Evolutionary conservation across 345 rosid genomes (phyloP).

Genomic region (Hibiscus mutabilis): DNA sequence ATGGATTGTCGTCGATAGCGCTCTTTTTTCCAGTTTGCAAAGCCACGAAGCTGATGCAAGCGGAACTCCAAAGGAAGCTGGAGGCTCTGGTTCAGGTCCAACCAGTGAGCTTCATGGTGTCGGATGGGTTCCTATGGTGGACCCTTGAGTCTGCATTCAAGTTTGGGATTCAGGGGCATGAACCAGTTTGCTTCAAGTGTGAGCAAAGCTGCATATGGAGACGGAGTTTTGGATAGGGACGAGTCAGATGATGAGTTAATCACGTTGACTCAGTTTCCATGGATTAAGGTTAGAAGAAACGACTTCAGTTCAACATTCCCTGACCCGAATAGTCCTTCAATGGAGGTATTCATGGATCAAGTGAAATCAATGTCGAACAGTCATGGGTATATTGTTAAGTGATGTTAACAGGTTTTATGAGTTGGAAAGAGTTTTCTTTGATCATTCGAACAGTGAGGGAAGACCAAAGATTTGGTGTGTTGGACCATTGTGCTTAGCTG

Average conservation of each 20-base stretch:
- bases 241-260: constrained; percentile 39
- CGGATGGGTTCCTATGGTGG: constrained; percentile 84
- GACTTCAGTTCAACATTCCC: constrained; percentile 20
- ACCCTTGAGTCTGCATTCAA: constrained; percentile 55
- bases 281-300: constrained; percentile 45
- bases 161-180: constrained; percentile 56
- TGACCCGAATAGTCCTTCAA: not conserved
- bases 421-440: not conserved
- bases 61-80: constrained; percentile 39
- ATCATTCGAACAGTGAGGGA: not conserved
- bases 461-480: not conserved
- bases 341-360: not conserved
- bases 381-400: not conserved
- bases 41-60: constrained; percentile 57
- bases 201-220: not conserved
- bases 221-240: constrained; percentile 9
- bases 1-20: constrained; percentile 58
- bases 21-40: constrained; percentile 37
- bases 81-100: constrained; percentile 26
- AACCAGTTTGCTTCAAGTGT: constrained; percentile 22
- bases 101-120: constrained; percentile 41
- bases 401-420: not conserved
- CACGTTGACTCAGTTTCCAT: constrained; percentile 48
- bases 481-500: not conserved
- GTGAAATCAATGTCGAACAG: not conserved